Evolutionary conservation across 2,329 filamentous ascomycete genomes (phyloP), one percentile per base, ranked within the genome.

Genomic region (Pestalotiopsis fici): DNA sequence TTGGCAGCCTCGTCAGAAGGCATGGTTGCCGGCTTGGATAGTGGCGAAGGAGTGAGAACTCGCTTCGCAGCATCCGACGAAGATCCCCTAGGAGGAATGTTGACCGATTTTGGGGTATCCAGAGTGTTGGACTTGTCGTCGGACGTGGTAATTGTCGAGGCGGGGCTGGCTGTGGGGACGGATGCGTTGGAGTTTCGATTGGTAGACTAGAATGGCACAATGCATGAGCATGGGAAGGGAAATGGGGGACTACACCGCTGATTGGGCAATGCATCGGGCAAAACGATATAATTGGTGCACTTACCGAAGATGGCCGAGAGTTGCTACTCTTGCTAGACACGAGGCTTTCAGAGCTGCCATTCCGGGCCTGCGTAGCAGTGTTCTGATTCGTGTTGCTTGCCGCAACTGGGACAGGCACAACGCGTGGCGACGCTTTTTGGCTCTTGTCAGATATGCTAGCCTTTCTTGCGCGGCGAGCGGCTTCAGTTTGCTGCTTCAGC

Each of bases 11-110:
- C 79, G 69, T 83, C 89, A 72, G 82, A 81, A 70, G 84, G 86
- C 86, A 90, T 90, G 55, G 85, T 88, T 74, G 88, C 85, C 73
- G 91, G 91, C 78, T 91, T 90, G 6, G 93, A 94, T 63, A 95
- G 83, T 66, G 93, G 92, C 60, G 93, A 94, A 4, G 92, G 90
- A 74, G 86, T 91, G 69, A 82, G 83, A 63, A 86, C 80, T 75
- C 91, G 87, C 81, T 93, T 93, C 66, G 82, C 82, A 67, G 87
- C 87, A 82, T 93, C 91, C 74, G 88, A 83, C 67, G 88, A 88
- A 65, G 91, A 92, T 70, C 82, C 86, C 74, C 90, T 86, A 65
- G 87, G 83, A 70, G 90, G 88, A 71, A 89, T 84, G 74, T 83
- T 89, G 67, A 90, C 83, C 69, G 82, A 77, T 76, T 86, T 86